Conservation (phyloP, 176 grass and related monocot genomes). For the Raddia distichophylla region DNA sequence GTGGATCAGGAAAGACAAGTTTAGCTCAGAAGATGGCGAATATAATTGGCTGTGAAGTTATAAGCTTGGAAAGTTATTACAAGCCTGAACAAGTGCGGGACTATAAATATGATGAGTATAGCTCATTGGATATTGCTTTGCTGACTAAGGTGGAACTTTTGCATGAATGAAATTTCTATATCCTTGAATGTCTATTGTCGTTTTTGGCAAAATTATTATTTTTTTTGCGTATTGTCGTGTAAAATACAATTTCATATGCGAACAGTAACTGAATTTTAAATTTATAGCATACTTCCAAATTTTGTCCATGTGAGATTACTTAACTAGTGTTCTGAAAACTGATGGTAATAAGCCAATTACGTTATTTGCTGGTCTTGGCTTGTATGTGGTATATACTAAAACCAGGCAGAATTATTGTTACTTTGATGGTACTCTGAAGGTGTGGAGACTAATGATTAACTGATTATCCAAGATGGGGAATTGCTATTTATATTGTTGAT, state of each 20-base stretch:
- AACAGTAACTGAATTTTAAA: not conserved
- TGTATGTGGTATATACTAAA: conserved; percentile 13
- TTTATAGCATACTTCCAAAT: conserved; percentile 24
- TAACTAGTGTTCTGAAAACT: conserved; percentile 9
- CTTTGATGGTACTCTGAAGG: conserved; percentile 23
- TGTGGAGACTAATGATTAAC: conserved; percentile 1
- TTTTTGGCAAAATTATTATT: not conserved
- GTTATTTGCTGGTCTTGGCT: not conserved
- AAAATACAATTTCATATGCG: conserved; percentile 6
- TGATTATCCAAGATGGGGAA: not conserved
- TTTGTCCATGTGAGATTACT: conserved; percentile 22
- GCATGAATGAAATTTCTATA: conserved; percentile 5
- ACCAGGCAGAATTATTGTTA: not conserved
- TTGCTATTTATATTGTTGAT: not conserved
- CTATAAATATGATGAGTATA: conserved; percentile 98
- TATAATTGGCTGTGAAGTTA: conserved; percentile 99
- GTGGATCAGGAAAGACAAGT: conserved; percentile 98
- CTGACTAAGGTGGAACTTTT: conserved; percentile 68
- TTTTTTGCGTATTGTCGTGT: not conserved
- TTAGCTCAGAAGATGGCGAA: conserved; percentile 99
- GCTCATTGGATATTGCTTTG: conserved; percentile 89
- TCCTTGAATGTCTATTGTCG: not conserved
- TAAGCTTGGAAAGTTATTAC: conserved; percentile 98
- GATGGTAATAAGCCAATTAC: not conserved
- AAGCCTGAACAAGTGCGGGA: conserved; percentile 97